Evolutionary conservation across 306 rosid species (phyloP).

Genomic region (Erythrophleum fordii): DNA sequence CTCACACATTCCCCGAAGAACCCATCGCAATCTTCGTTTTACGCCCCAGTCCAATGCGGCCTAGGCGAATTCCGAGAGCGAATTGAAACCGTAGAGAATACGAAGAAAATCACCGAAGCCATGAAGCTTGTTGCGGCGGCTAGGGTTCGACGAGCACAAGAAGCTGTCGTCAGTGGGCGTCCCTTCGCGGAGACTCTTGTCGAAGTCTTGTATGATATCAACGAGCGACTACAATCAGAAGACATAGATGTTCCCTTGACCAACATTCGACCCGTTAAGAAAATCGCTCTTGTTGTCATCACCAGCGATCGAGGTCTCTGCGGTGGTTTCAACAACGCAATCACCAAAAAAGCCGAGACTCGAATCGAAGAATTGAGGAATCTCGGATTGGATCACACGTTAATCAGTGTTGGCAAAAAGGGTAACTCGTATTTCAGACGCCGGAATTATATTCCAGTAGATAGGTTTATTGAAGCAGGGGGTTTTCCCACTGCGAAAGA

Average conservation of each 20-base stretch:
- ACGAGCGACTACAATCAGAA: conserved; percentile 57
- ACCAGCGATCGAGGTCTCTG: conserved; percentile 78
- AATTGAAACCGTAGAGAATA: conserved; percentile 56
- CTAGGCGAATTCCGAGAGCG: conserved; percentile 63
- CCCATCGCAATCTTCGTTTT: conserved; percentile 15
- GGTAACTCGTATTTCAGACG: conserved; percentile 60
- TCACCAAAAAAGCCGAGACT: conserved; percentile 54
- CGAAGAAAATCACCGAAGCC: conserved; percentile 75
- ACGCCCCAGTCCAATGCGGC: conserved; percentile 45
- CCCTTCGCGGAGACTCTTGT: conserved; percentile 69
- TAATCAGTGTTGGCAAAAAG: conserved; percentile 80
- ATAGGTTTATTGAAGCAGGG: conserved; percentile 52
- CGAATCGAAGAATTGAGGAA: conserved; percentile 54
- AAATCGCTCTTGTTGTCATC: conserved; percentile 64
- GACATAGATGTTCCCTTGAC: conserved; percentile 59
- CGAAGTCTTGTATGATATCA: conserved; percentile 56
- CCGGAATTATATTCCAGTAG: conserved; percentile 43
- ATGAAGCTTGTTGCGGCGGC: conserved; percentile 87
- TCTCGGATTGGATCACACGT: conserved; percentile 50
- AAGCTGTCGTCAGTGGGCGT: conserved; percentile 72
- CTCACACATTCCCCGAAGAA: not conserved
- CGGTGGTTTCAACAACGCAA: conserved; percentile 66
- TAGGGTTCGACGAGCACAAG: conserved; percentile 78
- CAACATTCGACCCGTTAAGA: conserved; percentile 52
- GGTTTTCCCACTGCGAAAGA: conserved; percentile 62